Conservation (phyloP, 2,329 filamentous ascomycete genomes). For the Elsinoe perseae region DNA sequence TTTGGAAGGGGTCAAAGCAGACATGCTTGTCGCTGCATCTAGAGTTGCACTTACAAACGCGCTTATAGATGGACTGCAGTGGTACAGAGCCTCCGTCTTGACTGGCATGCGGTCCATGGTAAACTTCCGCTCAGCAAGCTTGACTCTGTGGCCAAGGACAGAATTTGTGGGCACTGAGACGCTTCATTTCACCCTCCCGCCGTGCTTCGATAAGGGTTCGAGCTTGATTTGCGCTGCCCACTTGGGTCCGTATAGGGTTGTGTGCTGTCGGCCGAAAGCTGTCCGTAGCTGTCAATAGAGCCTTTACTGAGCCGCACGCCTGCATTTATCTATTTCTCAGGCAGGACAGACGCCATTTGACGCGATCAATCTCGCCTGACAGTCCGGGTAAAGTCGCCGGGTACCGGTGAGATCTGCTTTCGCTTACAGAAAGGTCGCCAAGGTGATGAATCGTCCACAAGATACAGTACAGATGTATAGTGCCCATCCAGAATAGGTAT, state of each 20-base stretch:
- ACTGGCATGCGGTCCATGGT: not conserved
- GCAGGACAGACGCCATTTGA: not conserved
- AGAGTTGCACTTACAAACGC: not conserved
- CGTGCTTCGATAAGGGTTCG: constrained; percentile 1
- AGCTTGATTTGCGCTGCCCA: not conserved
- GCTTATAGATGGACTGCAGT: not conserved
- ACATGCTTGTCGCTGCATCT: no score
- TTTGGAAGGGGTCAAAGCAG: no score
- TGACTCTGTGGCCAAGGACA: not conserved
- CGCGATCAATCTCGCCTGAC: not conserved
- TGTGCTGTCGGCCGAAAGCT: not conserved
- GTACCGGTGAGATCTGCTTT: not conserved
- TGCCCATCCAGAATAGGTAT: not conserved
- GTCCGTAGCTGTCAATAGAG: not conserved
- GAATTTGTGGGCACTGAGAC: not conserved
- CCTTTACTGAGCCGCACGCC: not conserved
- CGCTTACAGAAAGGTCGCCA: not conserved
- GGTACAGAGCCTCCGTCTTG: no score
- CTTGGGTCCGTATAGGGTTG: not conserved
- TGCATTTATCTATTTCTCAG: not conserved
- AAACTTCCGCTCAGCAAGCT: not conserved
- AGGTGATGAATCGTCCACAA: not conserved
- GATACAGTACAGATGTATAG: not conserved
- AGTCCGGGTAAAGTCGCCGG: constrained; percentile 3
- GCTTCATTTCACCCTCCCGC: constrained; percentile 7